These are phyloP conservation scores for Cladosporium halotolerans DNA, from an alignment of 2,329 filamentous ascomycete species.

Conservation along the genomic window DNA sequence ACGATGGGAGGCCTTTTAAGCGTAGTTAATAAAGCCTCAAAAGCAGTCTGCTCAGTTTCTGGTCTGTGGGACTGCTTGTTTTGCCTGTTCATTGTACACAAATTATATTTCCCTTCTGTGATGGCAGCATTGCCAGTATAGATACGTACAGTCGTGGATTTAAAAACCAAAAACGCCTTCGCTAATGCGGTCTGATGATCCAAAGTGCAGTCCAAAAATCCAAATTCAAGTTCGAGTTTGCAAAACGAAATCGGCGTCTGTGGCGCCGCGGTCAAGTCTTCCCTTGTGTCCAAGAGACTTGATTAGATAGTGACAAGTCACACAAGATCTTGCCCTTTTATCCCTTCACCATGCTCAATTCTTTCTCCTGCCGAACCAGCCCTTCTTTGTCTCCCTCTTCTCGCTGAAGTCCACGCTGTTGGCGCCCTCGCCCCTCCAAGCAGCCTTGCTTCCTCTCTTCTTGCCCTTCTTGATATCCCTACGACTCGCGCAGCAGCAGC, in stretches of 20 bases:
- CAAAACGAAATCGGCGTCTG: not conserved
- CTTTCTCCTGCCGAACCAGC: slow-evolving; percentile 14
- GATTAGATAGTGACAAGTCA: not conserved
- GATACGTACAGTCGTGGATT: too few species aligned
- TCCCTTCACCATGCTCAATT: not conserved
- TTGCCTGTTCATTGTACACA: too few species aligned
- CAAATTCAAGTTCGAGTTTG: not conserved
- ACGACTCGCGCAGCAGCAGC: slow-evolving; percentile 64
- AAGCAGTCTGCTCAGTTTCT: too few species aligned
- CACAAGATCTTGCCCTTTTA: not conserved
- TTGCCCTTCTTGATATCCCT: slow-evolving; percentile 47
- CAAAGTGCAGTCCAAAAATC: not conserved
- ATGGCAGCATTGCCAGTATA: too few species aligned
- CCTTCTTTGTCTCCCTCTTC: slow-evolving; percentile 13
- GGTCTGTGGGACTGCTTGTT: too few species aligned
- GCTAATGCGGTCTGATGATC: not conserved
- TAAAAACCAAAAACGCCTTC: not conserved
- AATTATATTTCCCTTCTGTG: too few species aligned
- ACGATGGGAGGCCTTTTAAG: too few species aligned
- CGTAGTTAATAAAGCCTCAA: too few species aligned
- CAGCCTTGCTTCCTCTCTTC: slow-evolving; percentile 35
- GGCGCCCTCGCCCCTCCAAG: slow-evolving; percentile 15
- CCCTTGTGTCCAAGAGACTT: too few species aligned
- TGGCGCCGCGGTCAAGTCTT: too few species aligned
- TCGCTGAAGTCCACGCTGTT: slow-evolving; percentile 11